Evolutionary conservation across 106 monocot genomes (phyloP).

Genomic region (Acorus gramineus): DNA sequence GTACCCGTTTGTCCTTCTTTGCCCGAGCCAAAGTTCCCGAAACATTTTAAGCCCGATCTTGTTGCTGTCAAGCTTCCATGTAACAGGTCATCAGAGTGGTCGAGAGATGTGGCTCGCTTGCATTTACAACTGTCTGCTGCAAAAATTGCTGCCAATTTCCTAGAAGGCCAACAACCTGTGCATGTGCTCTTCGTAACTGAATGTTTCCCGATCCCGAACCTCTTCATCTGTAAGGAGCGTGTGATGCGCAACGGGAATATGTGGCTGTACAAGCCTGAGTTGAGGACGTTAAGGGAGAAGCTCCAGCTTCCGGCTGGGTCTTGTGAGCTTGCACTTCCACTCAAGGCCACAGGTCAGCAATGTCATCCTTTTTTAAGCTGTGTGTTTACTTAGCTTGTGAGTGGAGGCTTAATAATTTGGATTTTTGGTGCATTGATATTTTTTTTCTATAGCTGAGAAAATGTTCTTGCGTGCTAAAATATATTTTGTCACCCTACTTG

Average conservation of each 20-base stretch:
- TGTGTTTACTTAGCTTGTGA: not conserved
- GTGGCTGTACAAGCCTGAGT: slow-evolving; percentile 68
- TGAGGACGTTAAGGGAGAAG: slow-evolving; percentile 36
- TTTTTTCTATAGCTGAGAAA: too few relatives aligned
- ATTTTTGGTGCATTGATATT: too few relatives aligned
- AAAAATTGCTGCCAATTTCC: slow-evolving; percentile 32
- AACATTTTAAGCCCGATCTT: slow-evolving; percentile 25
- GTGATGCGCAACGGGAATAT: slow-evolving; percentile 34
- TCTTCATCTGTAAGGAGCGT: slow-evolving; percentile 62
- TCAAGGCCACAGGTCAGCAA: slow-evolving; percentile 33
- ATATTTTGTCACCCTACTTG: too few relatives aligned
- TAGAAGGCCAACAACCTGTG: slow-evolving; percentile 10
- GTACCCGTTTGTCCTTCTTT: slow-evolving; percentile 58
- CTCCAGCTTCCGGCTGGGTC: slow-evolving; percentile 63
- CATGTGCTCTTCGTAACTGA: slow-evolving; percentile 63
- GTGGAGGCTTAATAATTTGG: too few relatives aligned
- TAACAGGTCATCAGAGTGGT: slow-evolving; percentile 39
- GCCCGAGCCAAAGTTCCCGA: slow-evolving; percentile 39
- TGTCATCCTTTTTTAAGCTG: not conserved
- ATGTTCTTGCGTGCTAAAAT: too few relatives aligned
- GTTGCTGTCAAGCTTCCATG: slow-evolving; percentile 91
- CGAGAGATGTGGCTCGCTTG: slow-evolving; percentile 69
- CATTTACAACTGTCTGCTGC: slow-evolving; percentile 80
- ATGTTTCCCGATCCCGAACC: slow-evolving; percentile 74
- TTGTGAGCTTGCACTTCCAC: slow-evolving; percentile 56